These are phyloP conservation scores for Blastobotrys aristatus DNA, from an alignment of 1,139 yeast genomes.

Conservation along the genomic window DNA sequence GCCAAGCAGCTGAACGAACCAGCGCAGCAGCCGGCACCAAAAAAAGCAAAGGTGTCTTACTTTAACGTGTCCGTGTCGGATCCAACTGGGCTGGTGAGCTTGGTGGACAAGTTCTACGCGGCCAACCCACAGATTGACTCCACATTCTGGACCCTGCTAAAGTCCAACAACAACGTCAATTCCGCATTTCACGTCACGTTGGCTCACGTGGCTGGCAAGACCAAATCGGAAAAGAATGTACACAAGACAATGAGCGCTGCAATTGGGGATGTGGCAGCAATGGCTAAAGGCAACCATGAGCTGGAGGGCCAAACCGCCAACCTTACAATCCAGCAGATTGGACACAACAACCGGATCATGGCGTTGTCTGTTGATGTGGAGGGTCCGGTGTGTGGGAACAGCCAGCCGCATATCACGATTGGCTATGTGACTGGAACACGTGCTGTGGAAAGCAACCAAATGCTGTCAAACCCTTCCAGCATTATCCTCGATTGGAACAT, in stretches of 20 bases:
- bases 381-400: slow-evolving; percentile 35
- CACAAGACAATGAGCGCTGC: slow-evolving; percentile 32
- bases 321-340: slow-evolving; percentile 17
- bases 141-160: slow-evolving; percentile 32
- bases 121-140: slow-evolving; percentile 19
- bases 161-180: slow-evolving; percentile 42
- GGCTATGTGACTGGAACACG: slow-evolving; percentile 52
- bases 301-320: slow-evolving; percentile 6
- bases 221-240: slow-evolving; percentile 26
- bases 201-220: slow-evolving; percentile 44
- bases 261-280: neutral
- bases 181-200: slow-evolving; percentile 71
- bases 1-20: slow-evolving; percentile 22
- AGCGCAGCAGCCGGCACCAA: slow-evolving; percentile 4
- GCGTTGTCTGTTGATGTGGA: slow-evolving; percentile 51
- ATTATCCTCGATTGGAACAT: slow-evolving; percentile 21
- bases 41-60: slow-evolving; percentile 13
- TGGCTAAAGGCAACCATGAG: slow-evolving; percentile 6
- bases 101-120: slow-evolving; percentile 22
- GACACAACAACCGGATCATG: slow-evolving; percentile 29
- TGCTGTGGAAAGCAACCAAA: slow-evolving; percentile 48
- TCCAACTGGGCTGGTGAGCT: slow-evolving; percentile 10
- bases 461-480: slow-evolving; percentile 30
- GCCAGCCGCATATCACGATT: slow-evolving; percentile 66
- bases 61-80: slow-evolving; percentile 18